Percentiles rank a stretch among this genome's conserved stretches.
Evolutionary conservation across 2,329 filamentous ascomycete species (phyloP).

Genomic region (Fusarium foetens): DNA sequence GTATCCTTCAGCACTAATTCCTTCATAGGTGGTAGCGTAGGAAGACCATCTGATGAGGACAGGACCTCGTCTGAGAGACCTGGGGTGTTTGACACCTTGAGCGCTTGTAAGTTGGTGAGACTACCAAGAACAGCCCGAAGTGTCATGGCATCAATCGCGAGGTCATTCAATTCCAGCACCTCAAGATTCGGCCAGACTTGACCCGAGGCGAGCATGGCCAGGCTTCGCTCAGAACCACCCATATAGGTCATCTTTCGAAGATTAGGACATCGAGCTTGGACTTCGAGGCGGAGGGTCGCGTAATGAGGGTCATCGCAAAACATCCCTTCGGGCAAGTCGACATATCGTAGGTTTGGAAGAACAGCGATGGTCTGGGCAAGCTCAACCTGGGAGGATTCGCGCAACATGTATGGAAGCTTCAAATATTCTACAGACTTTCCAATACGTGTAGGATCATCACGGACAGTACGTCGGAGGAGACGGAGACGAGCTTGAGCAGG

Average conservation of each 20-base stretch:
- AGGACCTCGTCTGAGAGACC: slow-evolving; percentile 84
- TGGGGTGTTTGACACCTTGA: slow-evolving; percentile 77
- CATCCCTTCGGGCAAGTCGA: slow-evolving; percentile 90
- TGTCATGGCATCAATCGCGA: slow-evolving; percentile 75
- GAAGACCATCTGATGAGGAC: slow-evolving; percentile 70
- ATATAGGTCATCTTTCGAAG: slow-evolving; percentile 91
- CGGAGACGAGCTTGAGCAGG: slow-evolving; percentile 79
- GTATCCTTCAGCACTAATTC: slow-evolving; percentile 78
- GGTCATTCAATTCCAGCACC: slow-evolving; percentile 74
- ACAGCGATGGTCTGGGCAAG: slow-evolving; percentile 88
- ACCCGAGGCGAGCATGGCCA: slow-evolving; percentile 74
- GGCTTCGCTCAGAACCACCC: slow-evolving; percentile 78
- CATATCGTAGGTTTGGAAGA: slow-evolving; percentile 84
- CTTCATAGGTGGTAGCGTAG: slow-evolving; percentile 78
- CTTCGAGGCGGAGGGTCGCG: slow-evolving; percentile 80
- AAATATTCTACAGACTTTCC: slow-evolving; percentile 79
- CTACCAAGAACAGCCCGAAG: slow-evolving; percentile 77
- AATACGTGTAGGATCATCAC: slow-evolving; percentile 76
- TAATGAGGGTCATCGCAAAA: slow-evolving; percentile 83
- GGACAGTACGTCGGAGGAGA: slow-evolving; percentile 82
- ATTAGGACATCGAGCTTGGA: slow-evolving; percentile 84
- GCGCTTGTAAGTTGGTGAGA: slow-evolving; percentile 73
- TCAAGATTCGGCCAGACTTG: slow-evolving; percentile 76
- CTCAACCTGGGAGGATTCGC: slow-evolving; percentile 85
- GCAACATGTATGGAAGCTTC: slow-evolving; percentile 94